Conservation (phyloP, 495 filamentous ascomycete species). For the Saxophila tyrrhenica region DNA sequence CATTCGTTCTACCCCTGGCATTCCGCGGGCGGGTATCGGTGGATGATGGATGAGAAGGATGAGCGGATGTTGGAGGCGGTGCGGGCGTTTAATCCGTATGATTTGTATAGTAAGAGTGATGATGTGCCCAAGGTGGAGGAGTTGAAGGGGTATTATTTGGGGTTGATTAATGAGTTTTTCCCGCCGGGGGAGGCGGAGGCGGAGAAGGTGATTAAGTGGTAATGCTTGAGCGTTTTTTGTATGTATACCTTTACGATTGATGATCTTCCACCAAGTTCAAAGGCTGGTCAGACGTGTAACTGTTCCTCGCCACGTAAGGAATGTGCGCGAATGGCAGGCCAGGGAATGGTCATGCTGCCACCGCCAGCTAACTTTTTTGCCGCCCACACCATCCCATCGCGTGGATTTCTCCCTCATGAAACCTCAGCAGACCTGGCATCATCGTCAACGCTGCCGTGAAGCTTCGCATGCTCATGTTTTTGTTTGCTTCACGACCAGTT, state of each 20-base stretch:
- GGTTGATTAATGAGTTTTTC: constrained; percentile 78
- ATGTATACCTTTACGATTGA: background rate
- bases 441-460: no score
- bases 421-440: no score
- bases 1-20: constrained; percentile 92
- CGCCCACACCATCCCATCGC: no score
- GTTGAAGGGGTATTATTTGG: constrained; percentile 73
- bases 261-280: background rate
- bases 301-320: background rate
- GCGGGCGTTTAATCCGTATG: constrained; percentile 80
- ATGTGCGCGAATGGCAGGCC: background rate
- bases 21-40: constrained; percentile 59
- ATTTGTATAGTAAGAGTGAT: constrained; percentile 87
- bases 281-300: no score
- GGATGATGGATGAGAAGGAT: constrained; percentile 68
- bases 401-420: no score
- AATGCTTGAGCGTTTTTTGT: constrained; percentile 13
- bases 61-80: constrained; percentile 67
- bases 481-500: no score
- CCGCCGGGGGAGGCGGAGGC: constrained; percentile 32
- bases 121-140: constrained; percentile 61
- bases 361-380: no score
- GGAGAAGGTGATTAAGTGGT: constrained; percentile 66
- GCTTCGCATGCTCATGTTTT: no score
- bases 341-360: background rate